phyloP scores from a whole-genome alignment of 805 yeast genomes.

The Wickerhamiella cacticola region DNA sequence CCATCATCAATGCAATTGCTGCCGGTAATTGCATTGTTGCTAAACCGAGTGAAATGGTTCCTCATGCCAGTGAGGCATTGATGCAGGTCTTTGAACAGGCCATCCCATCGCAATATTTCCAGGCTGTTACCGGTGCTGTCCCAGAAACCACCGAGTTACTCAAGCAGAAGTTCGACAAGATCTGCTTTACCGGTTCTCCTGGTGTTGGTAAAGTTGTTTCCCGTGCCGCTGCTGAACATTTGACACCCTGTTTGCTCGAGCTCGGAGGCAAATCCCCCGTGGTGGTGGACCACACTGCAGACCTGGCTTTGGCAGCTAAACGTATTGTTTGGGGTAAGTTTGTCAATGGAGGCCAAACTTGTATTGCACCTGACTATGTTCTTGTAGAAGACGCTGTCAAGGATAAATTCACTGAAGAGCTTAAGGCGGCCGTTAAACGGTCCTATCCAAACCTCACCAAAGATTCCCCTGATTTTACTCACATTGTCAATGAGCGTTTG shows the following conservation, averaged over 20 bases:
- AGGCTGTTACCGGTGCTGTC: slow-evolving; percentile 61
- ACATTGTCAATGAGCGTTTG: slow-evolving; percentile 46
- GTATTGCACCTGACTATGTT: slow-evolving; percentile 79
- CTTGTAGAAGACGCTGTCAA: slow-evolving; percentile 51
- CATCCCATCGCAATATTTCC: slow-evolving; percentile 45
- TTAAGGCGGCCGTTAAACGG: slow-evolving; percentile 33
- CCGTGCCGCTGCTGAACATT: slow-evolving; percentile 65
- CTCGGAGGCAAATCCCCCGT: slow-evolving; percentile 91
- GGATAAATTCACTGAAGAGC: slow-evolving; percentile 37
- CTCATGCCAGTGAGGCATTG: slow-evolving; percentile 45
- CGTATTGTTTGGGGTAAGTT: slow-evolving; percentile 71
- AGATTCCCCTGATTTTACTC: slow-evolving; percentile 38
- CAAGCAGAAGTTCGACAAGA: slow-evolving; percentile 60
- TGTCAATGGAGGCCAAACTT: slow-evolving; percentile 77
- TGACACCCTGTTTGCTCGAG: slow-evolving; percentile 74
- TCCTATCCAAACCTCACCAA: slow-evolving; percentile 35
- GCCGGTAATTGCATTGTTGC: slow-evolving; percentile 72
- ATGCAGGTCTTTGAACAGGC: slow-evolving; percentile 42
- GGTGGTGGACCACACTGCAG: slow-evolving; percentile 43
- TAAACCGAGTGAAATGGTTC: slow-evolving; percentile 66
- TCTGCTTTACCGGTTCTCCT: slow-evolving; percentile 74
- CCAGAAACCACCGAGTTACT: slow-evolving; percentile 50
- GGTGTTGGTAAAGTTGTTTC: slow-evolving; percentile 68
- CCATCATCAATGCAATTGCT: slow-evolving; percentile 70
- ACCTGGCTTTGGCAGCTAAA: slow-evolving; percentile 35